Evolutionary conservation across 2,329 filamentous ascomycete genomes (phyloP).

Genomic region (Pseudocercospora macadamiae): DNA sequence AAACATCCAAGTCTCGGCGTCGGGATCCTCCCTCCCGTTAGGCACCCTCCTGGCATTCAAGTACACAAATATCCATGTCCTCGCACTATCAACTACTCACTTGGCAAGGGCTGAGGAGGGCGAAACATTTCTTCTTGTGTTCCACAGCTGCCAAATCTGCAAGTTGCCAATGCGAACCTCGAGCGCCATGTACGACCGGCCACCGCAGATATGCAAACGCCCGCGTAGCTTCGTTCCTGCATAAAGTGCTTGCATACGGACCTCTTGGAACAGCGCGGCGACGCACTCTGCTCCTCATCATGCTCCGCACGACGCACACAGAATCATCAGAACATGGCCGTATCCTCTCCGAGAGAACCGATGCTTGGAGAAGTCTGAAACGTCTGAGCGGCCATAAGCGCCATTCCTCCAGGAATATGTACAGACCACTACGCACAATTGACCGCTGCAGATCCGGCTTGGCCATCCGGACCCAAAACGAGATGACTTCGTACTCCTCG

Average conservation of each 20-base stretch:
- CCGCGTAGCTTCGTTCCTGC: slow-evolving; percentile 11
- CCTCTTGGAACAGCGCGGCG: background rate
- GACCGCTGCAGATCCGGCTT: background rate
- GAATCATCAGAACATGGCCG: background rate
- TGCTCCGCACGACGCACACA: background rate
- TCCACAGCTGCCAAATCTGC: background rate
- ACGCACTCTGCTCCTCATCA: background rate
- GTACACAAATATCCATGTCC: too few relatives aligned
- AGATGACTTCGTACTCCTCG: background rate
- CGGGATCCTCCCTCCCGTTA: slow-evolving; percentile 4
- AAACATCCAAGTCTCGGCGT: background rate
- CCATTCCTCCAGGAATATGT: background rate
- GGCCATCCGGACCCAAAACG: too few relatives aligned
- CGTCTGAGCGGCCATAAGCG: too few relatives aligned
- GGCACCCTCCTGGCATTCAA: too few relatives aligned
- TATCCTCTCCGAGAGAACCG: background rate
- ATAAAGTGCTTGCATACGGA: slow-evolving; percentile 3
- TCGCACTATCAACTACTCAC: background rate
- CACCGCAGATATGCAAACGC: background rate
- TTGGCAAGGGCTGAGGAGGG: background rate
- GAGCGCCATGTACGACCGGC: background rate
- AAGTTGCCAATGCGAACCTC: background rate
- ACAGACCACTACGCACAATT: too few relatives aligned
- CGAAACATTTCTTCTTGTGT: background rate
- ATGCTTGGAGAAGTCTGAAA: background rate